These are phyloP conservation scores for Eleusine indica DNA, from an alignment of 176 grass and related monocot genomes.

Conservation along the genomic window DNA sequence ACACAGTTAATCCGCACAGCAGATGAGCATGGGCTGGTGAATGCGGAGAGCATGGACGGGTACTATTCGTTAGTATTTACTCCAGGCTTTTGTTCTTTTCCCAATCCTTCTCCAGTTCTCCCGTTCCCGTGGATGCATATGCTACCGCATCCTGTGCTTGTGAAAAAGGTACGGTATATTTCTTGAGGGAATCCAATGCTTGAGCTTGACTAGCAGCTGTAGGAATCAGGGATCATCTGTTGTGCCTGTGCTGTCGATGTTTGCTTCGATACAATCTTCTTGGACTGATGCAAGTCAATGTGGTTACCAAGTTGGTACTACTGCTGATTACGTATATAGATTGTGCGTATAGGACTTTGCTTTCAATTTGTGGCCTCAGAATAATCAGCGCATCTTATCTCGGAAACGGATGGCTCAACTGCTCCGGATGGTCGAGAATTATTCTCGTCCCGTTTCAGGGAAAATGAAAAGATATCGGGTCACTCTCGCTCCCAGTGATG, in stretches of 20 bases:
- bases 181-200: slow-evolving; percentile 48
- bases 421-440: background rate
- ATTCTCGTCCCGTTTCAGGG: background rate
- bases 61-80: slow-evolving; percentile 2
- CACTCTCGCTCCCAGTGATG: background rate
- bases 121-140: background rate
- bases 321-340: background rate
- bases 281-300: background rate
- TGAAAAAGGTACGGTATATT: slow-evolving; percentile 6
- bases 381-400: slow-evolving; percentile 2
- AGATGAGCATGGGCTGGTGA: slow-evolving; percentile 26
- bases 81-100: slow-evolving; percentile 32
- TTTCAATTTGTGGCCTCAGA: background rate
- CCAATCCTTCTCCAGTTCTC: background rate
- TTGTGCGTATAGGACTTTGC: background rate
- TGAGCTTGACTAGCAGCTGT: background rate
- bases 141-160: background rate
- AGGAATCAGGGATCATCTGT: slow-evolving; percentile 8
- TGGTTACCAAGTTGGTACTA: background rate
- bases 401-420: slow-evolving; percentile 26
- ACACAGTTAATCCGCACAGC: slow-evolving; percentile 30
- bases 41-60: slow-evolving; percentile 11
- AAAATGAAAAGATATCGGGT: background rate
- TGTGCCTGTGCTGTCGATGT: slow-evolving; percentile 14
- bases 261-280: background rate